Evolutionary conservation across 106 monocot genomes (phyloP).

Genomic region (Xerophyta viscosa): DNA sequence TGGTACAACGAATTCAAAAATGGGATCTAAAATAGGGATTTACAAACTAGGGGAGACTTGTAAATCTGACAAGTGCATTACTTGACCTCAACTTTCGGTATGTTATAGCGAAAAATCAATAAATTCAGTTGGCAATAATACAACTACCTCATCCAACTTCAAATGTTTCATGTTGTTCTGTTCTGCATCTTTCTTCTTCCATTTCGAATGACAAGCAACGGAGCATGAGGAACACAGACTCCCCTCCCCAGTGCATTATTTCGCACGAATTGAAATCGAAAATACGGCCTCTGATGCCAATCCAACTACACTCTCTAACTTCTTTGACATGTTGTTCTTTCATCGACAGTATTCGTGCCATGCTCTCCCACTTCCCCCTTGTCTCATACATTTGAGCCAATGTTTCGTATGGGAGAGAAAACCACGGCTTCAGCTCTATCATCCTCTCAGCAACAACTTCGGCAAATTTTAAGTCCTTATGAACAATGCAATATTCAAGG

Average conservation of each 20-base stretch:
- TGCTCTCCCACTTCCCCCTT: conserved; percentile 63
- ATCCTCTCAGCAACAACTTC: conserved; percentile 43
- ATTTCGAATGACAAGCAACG: conserved; percentile 38
- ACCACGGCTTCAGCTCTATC: conserved; percentile 26
- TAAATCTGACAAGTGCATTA: too few relatives aligned
- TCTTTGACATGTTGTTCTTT: conserved; percentile 34
- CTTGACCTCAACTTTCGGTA: too few relatives aligned
- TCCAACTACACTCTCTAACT: conserved; percentile 44
- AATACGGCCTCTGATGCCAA: conserved; percentile 30
- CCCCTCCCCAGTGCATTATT: conserved; percentile 50
- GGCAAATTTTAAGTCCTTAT: conserved; percentile 24
- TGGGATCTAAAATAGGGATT: too few relatives aligned
- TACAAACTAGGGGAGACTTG: too few relatives aligned
- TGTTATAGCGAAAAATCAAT: too few relatives aligned
- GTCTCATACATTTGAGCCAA: conserved; percentile 40
- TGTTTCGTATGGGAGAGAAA: conserved; percentile 28
- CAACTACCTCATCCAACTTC: conserved; percentile 3
- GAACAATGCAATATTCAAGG: conserved; percentile 44
- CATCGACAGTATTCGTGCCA: conserved; percentile 49
- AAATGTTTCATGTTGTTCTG: conserved; percentile 8
- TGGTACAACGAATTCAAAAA: too few relatives aligned
- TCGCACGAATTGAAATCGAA: conserved; percentile 32
- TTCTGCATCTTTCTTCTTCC: conserved; percentile 18
- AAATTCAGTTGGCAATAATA: too few relatives aligned
- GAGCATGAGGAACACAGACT: conserved; percentile 33